These are phyloP conservation scores for Xylaria sp. DNA, from an alignment of 2,329 filamentous ascomycete species.

Conservation along the genomic window DNA sequence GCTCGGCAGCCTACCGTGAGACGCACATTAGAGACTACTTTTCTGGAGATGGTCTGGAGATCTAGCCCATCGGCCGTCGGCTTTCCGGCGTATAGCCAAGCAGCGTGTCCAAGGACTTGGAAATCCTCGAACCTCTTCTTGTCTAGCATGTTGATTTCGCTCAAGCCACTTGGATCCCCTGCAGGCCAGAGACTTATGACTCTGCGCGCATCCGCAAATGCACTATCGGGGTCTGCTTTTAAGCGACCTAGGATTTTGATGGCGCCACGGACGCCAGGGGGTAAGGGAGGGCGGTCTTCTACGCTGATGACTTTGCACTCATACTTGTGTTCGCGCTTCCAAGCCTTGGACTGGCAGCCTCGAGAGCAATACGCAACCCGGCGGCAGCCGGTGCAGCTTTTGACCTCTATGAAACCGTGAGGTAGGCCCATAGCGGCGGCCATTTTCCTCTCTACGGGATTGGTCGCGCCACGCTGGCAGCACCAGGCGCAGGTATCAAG, in stretches of 20 bases:
- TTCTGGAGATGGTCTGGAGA: conserved; percentile 22
- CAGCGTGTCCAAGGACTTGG: conserved; percentile 31
- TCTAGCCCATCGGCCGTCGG: conserved; percentile 28
- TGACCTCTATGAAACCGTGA: conserved; percentile 32
- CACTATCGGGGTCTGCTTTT: conserved; percentile 29
- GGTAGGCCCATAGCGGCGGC: conserved; percentile 38
- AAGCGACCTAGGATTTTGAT: conserved; percentile 38
- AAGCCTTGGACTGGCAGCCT: conserved; percentile 37
- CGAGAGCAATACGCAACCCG: conserved; percentile 39
- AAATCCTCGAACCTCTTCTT: conserved; percentile 33
- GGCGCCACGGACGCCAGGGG: conserved; percentile 32
- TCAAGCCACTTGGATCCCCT: conserved; percentile 20
- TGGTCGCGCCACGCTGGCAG: conserved; percentile 34
- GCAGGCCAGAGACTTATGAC: conserved; percentile 33
- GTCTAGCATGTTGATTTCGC: conserved; percentile 26
- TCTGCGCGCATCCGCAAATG: conserved; percentile 24
- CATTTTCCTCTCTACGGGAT: conserved; percentile 27
- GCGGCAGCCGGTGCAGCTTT: conserved; percentile 36
- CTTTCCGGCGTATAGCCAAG: conserved; percentile 33
- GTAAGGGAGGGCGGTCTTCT: conserved; percentile 29
- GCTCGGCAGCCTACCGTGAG: background rate
- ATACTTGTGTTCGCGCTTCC: conserved; percentile 41
- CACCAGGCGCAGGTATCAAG: conserved; percentile 40
- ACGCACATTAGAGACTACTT: conserved; percentile 36
- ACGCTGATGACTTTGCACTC: conserved; percentile 39